Percentiles rank a stretch among this genome's conserved stretches.
These are phyloP conservation scores for Cryoendolithus antarcticus DNA, from an alignment of 2,329 filamentous ascomycete genomes.

Conservation along the genomic window DNA sequence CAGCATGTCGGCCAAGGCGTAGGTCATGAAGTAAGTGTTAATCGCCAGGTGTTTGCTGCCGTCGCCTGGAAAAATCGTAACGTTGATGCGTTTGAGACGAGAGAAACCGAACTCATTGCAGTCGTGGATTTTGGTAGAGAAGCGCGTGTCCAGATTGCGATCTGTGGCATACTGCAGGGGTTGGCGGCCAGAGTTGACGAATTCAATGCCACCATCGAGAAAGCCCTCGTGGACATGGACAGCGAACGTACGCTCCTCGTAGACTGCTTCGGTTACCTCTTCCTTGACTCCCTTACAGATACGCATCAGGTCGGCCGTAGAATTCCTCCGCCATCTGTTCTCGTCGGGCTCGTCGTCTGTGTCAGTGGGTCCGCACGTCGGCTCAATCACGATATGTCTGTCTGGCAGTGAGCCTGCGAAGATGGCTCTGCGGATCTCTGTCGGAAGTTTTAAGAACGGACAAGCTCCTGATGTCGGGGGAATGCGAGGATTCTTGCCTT, in stretches of 20 bases:
- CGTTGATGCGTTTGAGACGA: slow-evolving; percentile 17
- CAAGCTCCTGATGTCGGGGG: slow-evolving; percentile 7
- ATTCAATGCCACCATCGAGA: slow-evolving; percentile 17
- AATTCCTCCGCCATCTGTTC: not conserved
- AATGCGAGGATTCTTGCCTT: not conserved
- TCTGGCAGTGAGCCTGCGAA: slow-evolving; percentile 8
- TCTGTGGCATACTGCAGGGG: slow-evolving; percentile 17
- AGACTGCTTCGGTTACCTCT: slow-evolving; percentile 13
- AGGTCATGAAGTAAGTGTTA: slow-evolving; percentile 21
- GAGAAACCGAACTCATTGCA: slow-evolving; percentile 16
- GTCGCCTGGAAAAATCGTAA: slow-evolving; percentile 14
- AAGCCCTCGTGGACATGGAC: slow-evolving; percentile 20
- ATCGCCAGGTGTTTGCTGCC: slow-evolving; percentile 10
- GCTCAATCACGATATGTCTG: slow-evolving; percentile 7
- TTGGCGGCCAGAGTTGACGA: slow-evolving; percentile 19
- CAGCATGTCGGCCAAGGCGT: slow-evolving; percentile 15
- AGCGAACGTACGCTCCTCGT: slow-evolving; percentile 19
- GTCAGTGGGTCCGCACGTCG: slow-evolving; percentile 4
- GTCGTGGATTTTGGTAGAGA: slow-evolving; percentile 13
- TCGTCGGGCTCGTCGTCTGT: no score
- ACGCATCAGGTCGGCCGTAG: slow-evolving; percentile 14
- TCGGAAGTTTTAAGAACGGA: slow-evolving; percentile 9
- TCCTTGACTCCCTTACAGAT: slow-evolving; percentile 13
- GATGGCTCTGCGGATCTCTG: slow-evolving; percentile 12
- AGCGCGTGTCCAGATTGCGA: slow-evolving; percentile 13